phyloP scores from a whole-genome alignment of 2,329 filamentous ascomycete species.

The Clarireedia paspali region DNA sequence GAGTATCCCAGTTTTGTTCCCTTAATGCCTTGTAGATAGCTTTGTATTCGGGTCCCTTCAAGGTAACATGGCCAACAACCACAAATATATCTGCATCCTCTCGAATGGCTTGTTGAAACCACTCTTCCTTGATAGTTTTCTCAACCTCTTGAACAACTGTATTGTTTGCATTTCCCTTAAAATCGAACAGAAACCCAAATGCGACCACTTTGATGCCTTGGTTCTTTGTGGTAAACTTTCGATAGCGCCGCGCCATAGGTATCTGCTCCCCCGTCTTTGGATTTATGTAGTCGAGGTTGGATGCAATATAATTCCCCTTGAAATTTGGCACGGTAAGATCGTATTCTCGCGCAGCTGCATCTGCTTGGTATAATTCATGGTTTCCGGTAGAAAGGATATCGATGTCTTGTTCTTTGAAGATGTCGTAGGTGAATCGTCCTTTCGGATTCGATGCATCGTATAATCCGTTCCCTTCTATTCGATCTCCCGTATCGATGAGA shows the following conservation, averaged over 20 bases:
- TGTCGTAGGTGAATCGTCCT: constrained; percentile 81
- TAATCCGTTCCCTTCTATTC: constrained; percentile 88
- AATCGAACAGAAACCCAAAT: constrained; percentile 94
- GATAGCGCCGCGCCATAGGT: constrained; percentile 74
- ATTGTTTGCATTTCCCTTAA: constrained; percentile 84
- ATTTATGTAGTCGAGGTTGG: constrained; percentile 84
- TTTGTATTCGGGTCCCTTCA: constrained; percentile 73
- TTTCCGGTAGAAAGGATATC: constrained; percentile 86
- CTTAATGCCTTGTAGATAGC: constrained; percentile 73
- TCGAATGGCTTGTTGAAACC: constrained; percentile 82
- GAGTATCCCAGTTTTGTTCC: constrained; percentile 66
- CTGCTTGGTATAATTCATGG: constrained; percentile 84
- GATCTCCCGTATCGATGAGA: constrained; percentile 92
- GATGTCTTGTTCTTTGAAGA: constrained; percentile 73
- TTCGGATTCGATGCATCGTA: constrained; percentile 87
- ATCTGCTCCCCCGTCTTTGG: constrained; percentile 61
- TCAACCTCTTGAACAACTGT: constrained; percentile 75
- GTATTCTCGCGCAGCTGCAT: constrained; percentile 72
- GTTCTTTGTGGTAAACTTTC: constrained; percentile 87
- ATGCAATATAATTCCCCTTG: constrained; percentile 73
- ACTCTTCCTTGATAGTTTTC: constrained; percentile 71
- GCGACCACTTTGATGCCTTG: constrained; percentile 76
- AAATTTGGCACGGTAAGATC: constrained; percentile 77
- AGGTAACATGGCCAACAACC: constrained; percentile 76
- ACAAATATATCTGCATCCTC: constrained; percentile 83